These are phyloP conservation scores for Rhododendron williamsianum DNA, from an alignment of 148 eudicot genomes.

Conservation along the genomic window DNA sequence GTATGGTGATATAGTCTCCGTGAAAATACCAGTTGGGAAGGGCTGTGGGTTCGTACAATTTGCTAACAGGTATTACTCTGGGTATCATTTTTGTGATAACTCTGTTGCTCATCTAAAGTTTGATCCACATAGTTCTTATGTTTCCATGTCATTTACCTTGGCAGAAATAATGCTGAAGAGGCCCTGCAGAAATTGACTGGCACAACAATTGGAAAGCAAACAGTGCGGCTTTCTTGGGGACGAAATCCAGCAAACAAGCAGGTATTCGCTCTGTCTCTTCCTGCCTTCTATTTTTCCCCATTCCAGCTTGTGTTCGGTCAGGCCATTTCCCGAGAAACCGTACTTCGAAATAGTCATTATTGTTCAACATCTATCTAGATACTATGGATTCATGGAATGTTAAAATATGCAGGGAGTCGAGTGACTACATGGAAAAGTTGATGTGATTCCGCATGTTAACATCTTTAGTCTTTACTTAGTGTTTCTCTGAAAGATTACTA, in stretches of 20 bases:
- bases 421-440: background rate
- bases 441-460: background rate
- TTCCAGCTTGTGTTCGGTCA: background rate
- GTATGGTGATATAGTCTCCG: conserved; percentile 87
- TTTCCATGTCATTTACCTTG: conserved; percentile 5
- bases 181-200: conserved; percentile 88
- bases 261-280: conserved; percentile 20
- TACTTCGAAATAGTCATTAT: background rate
- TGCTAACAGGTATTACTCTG: conserved; percentile 57
- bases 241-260: conserved; percentile 92
- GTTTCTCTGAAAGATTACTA: background rate
- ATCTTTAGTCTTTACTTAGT: background rate
- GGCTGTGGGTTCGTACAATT: conserved; percentile 98
- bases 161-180: conserved; percentile 81
- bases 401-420: background rate
- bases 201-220: conserved; percentile 84
- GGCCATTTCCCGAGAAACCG: background rate
- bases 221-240: conserved; percentile 98
- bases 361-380: background rate
- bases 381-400: background rate
- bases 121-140: background rate
- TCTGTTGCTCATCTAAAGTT: background rate
- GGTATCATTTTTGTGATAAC: background rate
- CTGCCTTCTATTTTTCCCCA: background rate
- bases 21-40: conserved; percentile 89